Evolutionary conservation across 1,139 yeast genomes (phyloP).

Genomic region (Diutina catenulata): DNA sequence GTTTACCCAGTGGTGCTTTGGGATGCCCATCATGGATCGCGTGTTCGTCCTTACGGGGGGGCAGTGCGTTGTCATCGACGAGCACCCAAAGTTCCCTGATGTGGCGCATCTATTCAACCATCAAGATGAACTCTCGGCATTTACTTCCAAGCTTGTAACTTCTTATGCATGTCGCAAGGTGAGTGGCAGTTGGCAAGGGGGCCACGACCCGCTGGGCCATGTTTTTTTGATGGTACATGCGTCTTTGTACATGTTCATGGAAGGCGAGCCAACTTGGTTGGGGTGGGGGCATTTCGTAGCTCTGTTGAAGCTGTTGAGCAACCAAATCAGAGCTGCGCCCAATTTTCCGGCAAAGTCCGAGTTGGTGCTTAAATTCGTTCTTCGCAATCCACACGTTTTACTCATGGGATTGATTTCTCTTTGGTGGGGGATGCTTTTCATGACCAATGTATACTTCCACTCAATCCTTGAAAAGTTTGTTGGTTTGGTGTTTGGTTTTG

Average conservation of each 20-base stretch:
- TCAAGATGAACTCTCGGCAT: neutral
- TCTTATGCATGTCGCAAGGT: slow-evolving; percentile 47
- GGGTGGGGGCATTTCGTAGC: slow-evolving; percentile 11
- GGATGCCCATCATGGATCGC: slow-evolving; percentile 81
- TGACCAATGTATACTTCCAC: slow-evolving; percentile 82
- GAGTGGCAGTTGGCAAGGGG: slow-evolving; percentile 78
- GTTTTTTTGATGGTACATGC: slow-evolving; percentile 70
- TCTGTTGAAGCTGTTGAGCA: too few relatives aligned
- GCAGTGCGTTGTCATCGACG: slow-evolving; percentile 27
- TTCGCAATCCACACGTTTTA: slow-evolving; percentile 31
- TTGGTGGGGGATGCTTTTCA: slow-evolving; percentile 83
- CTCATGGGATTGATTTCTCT: slow-evolving; percentile 34
- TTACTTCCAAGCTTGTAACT: slow-evolving; percentile 9
- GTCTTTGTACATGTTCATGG: slow-evolving; percentile 59
- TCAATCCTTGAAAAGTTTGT: slow-evolving; percentile 60
- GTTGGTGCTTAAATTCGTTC: slow-evolving; percentile 9
- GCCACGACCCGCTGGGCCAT: slow-evolving; percentile 96
- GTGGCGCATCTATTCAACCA: too few relatives aligned
- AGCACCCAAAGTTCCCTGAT: neutral
- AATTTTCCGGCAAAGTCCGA: neutral
- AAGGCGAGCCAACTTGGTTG: slow-evolving; percentile 35
- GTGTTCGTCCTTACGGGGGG: slow-evolving; percentile 81
- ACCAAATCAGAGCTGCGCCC: neutral
- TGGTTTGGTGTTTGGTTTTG: slow-evolving; percentile 52
- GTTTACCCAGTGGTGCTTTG: slow-evolving; percentile 86